These are phyloP conservation scores for Aspergillus floridensis DNA, from an alignment of 2,329 filamentous ascomycete genomes.

Conservation along the genomic window DNA sequence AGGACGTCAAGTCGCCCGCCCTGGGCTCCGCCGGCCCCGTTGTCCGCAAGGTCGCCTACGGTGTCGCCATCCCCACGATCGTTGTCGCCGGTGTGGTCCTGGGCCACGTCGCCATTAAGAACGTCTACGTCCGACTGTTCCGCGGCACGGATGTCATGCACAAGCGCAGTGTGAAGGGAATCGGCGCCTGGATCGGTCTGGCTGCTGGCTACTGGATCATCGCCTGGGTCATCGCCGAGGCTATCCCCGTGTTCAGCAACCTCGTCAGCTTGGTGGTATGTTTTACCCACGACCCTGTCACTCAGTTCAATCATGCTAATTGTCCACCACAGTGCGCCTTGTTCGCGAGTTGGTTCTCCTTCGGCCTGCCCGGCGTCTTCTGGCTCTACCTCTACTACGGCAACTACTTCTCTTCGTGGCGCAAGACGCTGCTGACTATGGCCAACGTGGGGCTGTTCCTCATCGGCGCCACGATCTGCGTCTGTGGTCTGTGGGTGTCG, in stretches of 20 bases:
- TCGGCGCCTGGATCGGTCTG: slow-evolving; percentile 60
- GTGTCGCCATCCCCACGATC: slow-evolving; percentile 67
- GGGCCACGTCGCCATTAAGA: slow-evolving; percentile 63
- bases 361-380: slow-evolving; percentile 15
- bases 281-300: neutral
- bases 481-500: slow-evolving; percentile 15
- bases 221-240: slow-evolving; percentile 66
- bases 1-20: slow-evolving; percentile 61
- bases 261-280: slow-evolving; percentile 58
- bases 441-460: slow-evolving; percentile 9
- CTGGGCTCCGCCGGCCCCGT: slow-evolving; percentile 58
- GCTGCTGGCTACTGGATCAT: slow-evolving; percentile 56
- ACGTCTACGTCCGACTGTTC: slow-evolving; percentile 64
- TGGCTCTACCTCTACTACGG: slow-evolving; percentile 17
- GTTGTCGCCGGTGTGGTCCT: slow-evolving; percentile 69
- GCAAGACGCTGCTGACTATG: slow-evolving; percentile 9
- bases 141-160: slow-evolving; percentile 55
- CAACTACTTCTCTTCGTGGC: slow-evolving; percentile 9
- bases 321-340: slow-evolving; percentile 5
- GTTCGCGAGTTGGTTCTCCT: slow-evolving; percentile 16
- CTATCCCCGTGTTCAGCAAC: slow-evolving; percentile 66
- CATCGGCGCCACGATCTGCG: slow-evolving; percentile 14
- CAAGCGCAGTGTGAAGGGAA: slow-evolving; percentile 49
- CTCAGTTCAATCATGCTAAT: neutral
- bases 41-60: slow-evolving; percentile 64